Base-by-base conservation (phyloP, 2,329 filamentous ascomycete genomes). In the Chalara sp. region DNA sequence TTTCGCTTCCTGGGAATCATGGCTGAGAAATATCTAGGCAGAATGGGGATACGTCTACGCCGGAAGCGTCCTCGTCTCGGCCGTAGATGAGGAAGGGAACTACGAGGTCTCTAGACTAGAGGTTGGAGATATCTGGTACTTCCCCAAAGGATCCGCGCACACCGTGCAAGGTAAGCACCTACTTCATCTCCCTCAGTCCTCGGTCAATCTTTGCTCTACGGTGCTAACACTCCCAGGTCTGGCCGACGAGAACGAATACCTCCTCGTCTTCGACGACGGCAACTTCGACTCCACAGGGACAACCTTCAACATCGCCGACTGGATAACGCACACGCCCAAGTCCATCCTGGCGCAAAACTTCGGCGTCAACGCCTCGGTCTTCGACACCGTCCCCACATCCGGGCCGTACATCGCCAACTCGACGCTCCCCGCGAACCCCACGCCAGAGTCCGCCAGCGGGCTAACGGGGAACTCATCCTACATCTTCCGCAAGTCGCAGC, bases 251-350 rank as follows among this genome's bases (percentile, higher is more conserved):
- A 69, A 67, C 40, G 80, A 83, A 60, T 83, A 82, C 60, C 68
- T 83, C 1, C 70, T 83, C 2, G 73, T 84, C 46, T 84, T 84
- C 56, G 75, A 84, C 63, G 67, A 76, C 50, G 80, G 40, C 29
- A 28, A 43, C 13, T 43, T 43, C 13, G 40, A 43, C 29, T 12
- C 40, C 13, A 43, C 40, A 13, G 40, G 40, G 40, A 84, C 80
- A 0, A 86, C 84, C 1, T 87, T 87, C 72, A 84, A 81, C 68
- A 73, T 87, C 29, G 82, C 83, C 55, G 83, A 87, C 68, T 87
- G 83, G 83, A 72, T 87, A 35, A 69, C 76, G 0, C 83, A 86
- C 61, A 87, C 83, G 0, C 83, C 84, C 0, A 78, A 76, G 47
- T 69, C 72, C 1, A 72, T 87, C 43, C 70, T 87, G 0, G 82